Evolutionary conservation across 169 alveolate species (phyloP).

Genomic region (Plasmodium fragile): DNA sequence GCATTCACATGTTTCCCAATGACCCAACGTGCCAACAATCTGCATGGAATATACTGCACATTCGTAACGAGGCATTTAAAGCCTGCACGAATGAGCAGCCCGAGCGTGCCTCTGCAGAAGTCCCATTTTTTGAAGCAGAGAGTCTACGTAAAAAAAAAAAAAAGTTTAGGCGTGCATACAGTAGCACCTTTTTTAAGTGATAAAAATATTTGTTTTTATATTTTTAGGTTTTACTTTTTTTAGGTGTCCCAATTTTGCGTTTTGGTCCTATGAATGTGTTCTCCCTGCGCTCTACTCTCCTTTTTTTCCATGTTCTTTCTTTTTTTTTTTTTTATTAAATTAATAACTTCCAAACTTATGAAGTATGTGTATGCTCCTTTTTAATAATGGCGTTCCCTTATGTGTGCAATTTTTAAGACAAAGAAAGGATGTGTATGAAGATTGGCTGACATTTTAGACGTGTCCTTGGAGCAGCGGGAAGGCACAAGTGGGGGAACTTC

Average conservation of each 20-base stretch:
- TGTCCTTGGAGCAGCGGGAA: neutral
- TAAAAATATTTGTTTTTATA: neutral
- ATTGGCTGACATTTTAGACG: neutral
- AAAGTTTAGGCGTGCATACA: neutral
- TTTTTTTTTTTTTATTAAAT: neutral
- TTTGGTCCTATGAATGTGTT: neutral
- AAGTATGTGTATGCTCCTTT: neutral
- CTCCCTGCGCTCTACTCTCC: neutral
- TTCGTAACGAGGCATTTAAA: neutral
- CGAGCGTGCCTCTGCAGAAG: neutral
- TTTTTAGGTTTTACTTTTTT: slow-evolving; percentile 5
- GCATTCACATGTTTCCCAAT: neutral
- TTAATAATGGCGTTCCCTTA: neutral
- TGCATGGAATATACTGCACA: neutral
- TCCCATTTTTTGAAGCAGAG: slow-evolving; percentile 3
- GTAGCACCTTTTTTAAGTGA: slow-evolving; percentile 7
- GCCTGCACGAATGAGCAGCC: neutral
- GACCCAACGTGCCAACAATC: neutral
- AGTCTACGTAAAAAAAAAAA: neutral
- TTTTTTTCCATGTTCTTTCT: neutral
- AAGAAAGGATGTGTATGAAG: neutral
- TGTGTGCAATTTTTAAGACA: neutral
- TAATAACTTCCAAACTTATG: neutral
- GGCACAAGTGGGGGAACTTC: neutral
- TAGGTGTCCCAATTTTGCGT: neutral